Conservation (phyloP, 2,329 filamentous ascomycete species). For the Aspergillus sp. region DNA sequence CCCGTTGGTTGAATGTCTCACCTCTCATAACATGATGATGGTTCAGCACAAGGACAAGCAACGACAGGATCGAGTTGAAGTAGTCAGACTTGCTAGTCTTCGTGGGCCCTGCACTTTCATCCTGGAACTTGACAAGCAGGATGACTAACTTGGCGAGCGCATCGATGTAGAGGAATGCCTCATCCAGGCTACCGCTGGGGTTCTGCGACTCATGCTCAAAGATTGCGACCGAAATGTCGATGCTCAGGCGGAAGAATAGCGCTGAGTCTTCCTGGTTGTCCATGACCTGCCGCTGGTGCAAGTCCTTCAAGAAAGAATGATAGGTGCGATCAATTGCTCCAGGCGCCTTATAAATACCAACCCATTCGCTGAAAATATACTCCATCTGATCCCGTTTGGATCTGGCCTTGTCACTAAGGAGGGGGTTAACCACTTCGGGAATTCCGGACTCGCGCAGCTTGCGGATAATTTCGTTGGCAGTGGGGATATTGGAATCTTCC, state of each 20-base stretch:
- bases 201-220: constrained; percentile 70
- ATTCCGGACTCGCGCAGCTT: constrained; percentile 57
- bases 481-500: constrained; percentile 65
- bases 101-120: constrained; percentile 57
- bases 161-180: constrained; percentile 67
- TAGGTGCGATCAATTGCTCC: constrained; percentile 70
- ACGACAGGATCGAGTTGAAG: constrained; percentile 71
- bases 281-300: constrained; percentile 72
- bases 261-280: constrained; percentile 72
- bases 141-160: constrained; percentile 78
- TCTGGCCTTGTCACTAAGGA: constrained; percentile 55
- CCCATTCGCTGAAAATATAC: constrained; percentile 96
- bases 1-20: constrained; percentile 79
- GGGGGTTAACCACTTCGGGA: constrained; percentile 53
- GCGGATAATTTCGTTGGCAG: constrained; percentile 68
- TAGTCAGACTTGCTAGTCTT: constrained; percentile 66
- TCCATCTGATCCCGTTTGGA: constrained; percentile 79
- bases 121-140: constrained; percentile 70
- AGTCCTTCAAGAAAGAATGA: constrained; percentile 76
- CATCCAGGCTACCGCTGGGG: constrained; percentile 58
- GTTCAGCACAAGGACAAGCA: constrained; percentile 78
- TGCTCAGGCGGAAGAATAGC: constrained; percentile 73
- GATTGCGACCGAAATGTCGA: constrained; percentile 74
- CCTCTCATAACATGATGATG: constrained; percentile 78
- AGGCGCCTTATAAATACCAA: constrained; percentile 74